phyloP scores from a whole-genome alignment of 2,329 filamentous ascomycete genomes.

The Aspergillus sclerotialis region DNA sequence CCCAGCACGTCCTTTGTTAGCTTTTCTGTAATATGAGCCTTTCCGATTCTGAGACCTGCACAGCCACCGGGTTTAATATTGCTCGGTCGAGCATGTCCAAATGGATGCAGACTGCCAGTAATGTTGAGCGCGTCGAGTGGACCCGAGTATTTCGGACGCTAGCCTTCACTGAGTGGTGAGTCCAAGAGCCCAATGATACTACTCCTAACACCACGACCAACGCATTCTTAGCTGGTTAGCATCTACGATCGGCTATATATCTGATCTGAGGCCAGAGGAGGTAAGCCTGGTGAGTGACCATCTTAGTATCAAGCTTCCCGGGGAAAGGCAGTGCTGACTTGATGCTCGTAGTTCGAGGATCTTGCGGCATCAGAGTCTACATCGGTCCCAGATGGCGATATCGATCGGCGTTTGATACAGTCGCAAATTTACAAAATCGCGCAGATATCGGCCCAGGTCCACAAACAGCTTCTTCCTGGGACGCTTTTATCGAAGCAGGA shows the following conservation, averaged over 20 bases:
- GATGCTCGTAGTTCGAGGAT: neutral
- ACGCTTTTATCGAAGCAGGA: neutral
- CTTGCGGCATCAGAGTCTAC: neutral
- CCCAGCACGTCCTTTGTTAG: neutral
- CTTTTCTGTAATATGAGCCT: too few relatives aligned
- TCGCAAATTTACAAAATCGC: neutral
- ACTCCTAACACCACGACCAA: neutral
- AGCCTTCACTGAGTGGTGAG: neutral
- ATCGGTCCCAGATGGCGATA: neutral
- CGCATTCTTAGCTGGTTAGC: neutral
- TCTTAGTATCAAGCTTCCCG: neutral
- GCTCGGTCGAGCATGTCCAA: neutral
- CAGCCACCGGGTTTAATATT: neutral
- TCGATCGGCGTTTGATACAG: neutral
- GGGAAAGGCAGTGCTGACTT: neutral
- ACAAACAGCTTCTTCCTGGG: neutral
- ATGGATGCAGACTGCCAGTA: neutral
- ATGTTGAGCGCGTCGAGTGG: neutral
- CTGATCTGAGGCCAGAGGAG: neutral
- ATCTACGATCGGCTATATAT: neutral
- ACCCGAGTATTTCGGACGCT: neutral
- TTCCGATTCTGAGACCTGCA: too few relatives aligned
- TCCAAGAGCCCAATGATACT: neutral
- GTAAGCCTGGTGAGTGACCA: neutral
- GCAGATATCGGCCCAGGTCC: neutral